Evolutionary conservation across 306 rosid genomes (phyloP).

Genomic region (Vigna angularis): DNA sequence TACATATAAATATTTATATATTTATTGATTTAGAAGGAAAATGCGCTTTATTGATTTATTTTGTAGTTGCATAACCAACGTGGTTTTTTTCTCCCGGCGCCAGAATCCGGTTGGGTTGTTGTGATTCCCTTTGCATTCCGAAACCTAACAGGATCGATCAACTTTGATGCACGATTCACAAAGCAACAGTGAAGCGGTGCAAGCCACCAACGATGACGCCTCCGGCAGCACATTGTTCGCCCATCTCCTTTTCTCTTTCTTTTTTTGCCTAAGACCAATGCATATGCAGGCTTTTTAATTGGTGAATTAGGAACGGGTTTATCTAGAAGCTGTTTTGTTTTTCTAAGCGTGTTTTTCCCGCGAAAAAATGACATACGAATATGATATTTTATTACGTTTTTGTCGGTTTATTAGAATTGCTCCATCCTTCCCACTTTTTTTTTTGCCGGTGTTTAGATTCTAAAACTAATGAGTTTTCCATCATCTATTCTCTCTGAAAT

Average conservation of each 20-base stretch:
- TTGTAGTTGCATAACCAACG: neutral
- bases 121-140: neutral
- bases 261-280: neutral
- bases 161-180: constrained; percentile 44
- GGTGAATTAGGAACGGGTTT: neutral
- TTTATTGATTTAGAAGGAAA: no score
- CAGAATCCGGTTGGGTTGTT: neutral
- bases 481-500: neutral
- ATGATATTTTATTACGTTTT: neutral
- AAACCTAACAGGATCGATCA: constrained; percentile 37
- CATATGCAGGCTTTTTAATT: neutral
- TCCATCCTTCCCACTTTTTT: neutral
- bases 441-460: neutral
- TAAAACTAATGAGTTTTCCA: neutral
- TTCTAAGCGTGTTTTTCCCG: no score
- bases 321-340: neutral
- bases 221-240: constrained; percentile 47
- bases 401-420: neutral
- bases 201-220: constrained; percentile 53
- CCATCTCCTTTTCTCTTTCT: neutral
- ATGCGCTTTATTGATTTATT: neutral
- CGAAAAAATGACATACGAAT: neutral
- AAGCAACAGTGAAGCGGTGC: constrained; percentile 49
- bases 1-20: no score
- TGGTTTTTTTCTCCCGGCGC: neutral